Conservation (phyloP, 257 asterid genomes). For the Eustoma russellianum region DNA sequence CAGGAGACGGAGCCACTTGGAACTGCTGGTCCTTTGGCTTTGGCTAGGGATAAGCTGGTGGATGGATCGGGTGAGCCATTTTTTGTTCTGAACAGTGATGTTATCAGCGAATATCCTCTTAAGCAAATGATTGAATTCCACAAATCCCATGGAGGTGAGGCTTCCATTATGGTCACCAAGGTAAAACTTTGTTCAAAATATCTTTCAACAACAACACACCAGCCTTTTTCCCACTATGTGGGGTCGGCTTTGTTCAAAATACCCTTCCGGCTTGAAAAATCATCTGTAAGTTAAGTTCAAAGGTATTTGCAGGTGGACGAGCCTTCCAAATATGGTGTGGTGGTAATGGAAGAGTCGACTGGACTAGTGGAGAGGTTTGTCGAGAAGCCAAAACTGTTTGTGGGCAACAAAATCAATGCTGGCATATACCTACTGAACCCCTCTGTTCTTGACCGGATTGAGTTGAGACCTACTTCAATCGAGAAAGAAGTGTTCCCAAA, state of each 20-base stretch:
- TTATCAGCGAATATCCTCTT: constrained; percentile 85
- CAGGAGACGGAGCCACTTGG: constrained; percentile 99
- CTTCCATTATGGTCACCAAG: constrained; percentile 93
- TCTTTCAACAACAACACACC: too few relatives aligned
- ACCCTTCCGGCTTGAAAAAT: background rate
- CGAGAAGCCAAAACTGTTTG: constrained; percentile 83
- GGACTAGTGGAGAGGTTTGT: constrained; percentile 87
- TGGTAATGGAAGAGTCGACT: constrained; percentile 60
- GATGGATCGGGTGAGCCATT: constrained; percentile 86
- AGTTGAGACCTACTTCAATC: constrained; percentile 76
- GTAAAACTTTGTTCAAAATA: too few relatives aligned
- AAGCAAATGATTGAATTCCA: constrained; percentile 83
- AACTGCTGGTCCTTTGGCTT: constrained; percentile 97
- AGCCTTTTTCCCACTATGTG: too few relatives aligned
- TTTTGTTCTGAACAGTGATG: constrained; percentile 95
- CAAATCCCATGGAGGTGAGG: constrained; percentile 95
- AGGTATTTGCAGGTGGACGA: constrained; percentile 58
- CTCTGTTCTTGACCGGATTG: constrained; percentile 63
- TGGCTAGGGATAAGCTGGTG: constrained; percentile 84
- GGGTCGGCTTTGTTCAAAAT: background rate
- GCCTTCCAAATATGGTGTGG: constrained; percentile 91
- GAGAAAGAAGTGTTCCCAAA: constrained; percentile 85
- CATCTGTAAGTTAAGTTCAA: constrained; percentile 1
- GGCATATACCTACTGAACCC: constrained; percentile 80
- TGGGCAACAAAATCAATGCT: constrained; percentile 90